Evolutionary conservation across 2,329 filamentous ascomycete species (phyloP).

Genomic region (Xylaria sp.): DNA sequence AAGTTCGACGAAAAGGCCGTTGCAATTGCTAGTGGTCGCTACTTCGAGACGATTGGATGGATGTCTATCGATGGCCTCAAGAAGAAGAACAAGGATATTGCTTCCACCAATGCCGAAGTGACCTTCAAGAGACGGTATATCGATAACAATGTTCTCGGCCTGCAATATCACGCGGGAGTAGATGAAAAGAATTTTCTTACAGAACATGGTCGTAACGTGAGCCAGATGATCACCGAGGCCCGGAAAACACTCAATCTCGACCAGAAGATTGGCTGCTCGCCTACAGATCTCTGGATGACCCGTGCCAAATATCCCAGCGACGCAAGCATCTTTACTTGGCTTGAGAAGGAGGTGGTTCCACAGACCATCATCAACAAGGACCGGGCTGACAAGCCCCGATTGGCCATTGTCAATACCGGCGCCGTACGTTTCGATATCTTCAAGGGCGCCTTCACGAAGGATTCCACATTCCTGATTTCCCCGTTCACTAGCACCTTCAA

Average conservation of each 20-base stretch:
- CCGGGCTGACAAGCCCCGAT: conserved; percentile 69
- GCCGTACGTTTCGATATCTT: conserved; percentile 96
- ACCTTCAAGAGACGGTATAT: conserved; percentile 86
- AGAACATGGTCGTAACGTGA: conserved; percentile 77
- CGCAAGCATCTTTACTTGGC: conserved; percentile 83
- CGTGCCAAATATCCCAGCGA: conserved; percentile 78
- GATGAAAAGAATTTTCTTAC: conserved; percentile 81
- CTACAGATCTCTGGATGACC: conserved; percentile 82
- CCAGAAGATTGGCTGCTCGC: conserved; percentile 82
- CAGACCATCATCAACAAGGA: conserved; percentile 68
- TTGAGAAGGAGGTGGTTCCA: conserved; percentile 80
- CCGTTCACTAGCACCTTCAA: conserved; percentile 86
- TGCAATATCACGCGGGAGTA: conserved; percentile 82
- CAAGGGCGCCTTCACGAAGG: conserved; percentile 88
- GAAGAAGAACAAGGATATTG: conserved; percentile 50
- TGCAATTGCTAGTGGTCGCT: conserved; percentile 87
- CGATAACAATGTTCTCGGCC: conserved; percentile 89
- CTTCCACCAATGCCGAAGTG: conserved; percentile 54
- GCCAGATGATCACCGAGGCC: conserved; percentile 73
- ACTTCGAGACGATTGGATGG: conserved; percentile 96
- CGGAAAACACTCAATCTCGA: conserved; percentile 79
- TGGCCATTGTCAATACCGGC: conserved; percentile 89
- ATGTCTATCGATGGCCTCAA: conserved; percentile 79
- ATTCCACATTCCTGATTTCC: conserved; percentile 86
- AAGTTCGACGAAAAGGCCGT: conserved; percentile 82